These are phyloP conservation scores for Chrysosporium queenslandicum DNA, from an alignment of 2,329 filamentous ascomycete species.

Conservation along the genomic window DNA sequence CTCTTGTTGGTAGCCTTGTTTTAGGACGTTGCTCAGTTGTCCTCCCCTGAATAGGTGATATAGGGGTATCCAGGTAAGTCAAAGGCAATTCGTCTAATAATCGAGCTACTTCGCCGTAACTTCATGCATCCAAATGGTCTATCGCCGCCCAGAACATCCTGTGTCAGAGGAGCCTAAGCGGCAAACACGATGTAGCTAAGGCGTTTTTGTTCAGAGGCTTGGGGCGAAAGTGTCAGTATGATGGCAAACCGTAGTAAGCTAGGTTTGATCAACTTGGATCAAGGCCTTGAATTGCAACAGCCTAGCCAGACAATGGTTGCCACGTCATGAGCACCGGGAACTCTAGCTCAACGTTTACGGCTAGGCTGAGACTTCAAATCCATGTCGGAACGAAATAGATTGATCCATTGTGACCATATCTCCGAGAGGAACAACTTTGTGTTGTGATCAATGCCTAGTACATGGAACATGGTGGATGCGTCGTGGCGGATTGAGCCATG, in stretches of 20 bases:
- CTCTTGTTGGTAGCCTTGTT: slow-evolving; percentile 2
- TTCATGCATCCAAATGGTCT: not conserved
- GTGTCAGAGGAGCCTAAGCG: not conserved
- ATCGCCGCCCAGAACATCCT: not conserved
- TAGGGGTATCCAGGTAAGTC: not conserved
- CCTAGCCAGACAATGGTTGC: slow-evolving; percentile 15
- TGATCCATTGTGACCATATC: slow-evolving; percentile 1
- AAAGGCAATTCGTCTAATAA: not conserved
- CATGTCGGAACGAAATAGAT: slow-evolving; percentile 11
- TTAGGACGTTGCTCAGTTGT: not conserved
- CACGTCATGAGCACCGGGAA: slow-evolving; percentile 17
- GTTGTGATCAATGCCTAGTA: not conserved
- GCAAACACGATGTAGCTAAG: not conserved
- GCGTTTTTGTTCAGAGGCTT: not conserved
- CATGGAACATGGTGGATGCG: slow-evolving; percentile 5
- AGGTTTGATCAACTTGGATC: not conserved
- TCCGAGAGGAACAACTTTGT: not conserved
- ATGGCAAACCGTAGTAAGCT: not conserved
- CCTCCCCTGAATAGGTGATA: not conserved
- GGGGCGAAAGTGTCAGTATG: not conserved
- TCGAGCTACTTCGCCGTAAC: not conserved
- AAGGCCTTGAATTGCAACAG: not conserved
- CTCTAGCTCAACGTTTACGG: slow-evolving; percentile 9
- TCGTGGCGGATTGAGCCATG: slow-evolving; percentile 3
- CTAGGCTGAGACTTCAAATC: slow-evolving; percentile 9